phyloP scores from a whole-genome alignment of 2,329 filamentous ascomycete species.

The Nothophaeocryptopus gaeumannii region DNA sequence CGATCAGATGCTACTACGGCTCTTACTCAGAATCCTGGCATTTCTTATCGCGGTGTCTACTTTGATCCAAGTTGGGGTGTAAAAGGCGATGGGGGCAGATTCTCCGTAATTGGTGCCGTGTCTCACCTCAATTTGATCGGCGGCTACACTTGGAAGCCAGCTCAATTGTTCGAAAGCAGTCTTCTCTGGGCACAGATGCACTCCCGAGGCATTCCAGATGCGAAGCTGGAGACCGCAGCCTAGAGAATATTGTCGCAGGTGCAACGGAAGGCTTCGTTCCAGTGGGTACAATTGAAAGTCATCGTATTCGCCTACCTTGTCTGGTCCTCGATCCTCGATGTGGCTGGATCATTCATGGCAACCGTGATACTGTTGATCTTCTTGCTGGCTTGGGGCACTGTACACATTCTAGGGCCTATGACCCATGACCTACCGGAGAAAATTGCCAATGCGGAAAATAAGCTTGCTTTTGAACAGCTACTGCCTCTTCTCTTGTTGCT shows the following conservation, averaged over 20 bases:
- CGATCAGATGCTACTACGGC: not conserved
- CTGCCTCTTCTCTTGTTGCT: slow-evolving; percentile 7
- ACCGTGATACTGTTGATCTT: too few relatives aligned
- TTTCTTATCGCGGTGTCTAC: not conserved
- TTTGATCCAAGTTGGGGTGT: not conserved
- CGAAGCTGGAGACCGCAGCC: not conserved
- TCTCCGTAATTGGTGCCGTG: not conserved
- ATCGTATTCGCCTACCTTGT: too few relatives aligned
- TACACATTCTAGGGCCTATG: not conserved
- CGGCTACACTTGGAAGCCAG: slow-evolving; percentile 14
- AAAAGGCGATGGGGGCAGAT: not conserved
- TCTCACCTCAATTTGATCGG: not conserved
- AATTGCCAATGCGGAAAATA: not conserved
- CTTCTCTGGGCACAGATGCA: not conserved
- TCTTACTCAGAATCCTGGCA: not conserved
- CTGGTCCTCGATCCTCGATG: too few relatives aligned
- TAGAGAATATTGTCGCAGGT: too few relatives aligned
- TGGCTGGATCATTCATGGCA: too few relatives aligned
- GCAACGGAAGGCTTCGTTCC: too few relatives aligned
- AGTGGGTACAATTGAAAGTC: too few relatives aligned
- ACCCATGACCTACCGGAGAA: too few relatives aligned
- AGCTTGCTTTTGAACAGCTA: slow-evolving; percentile 5
- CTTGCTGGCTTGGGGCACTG: slow-evolving; percentile 5
- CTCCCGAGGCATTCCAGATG: not conserved
- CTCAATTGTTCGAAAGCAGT: slow-evolving; percentile 10